Evolutionary conservation across 495 filamentous ascomycete species (phyloP), one percentile per base, ranked within the genome.

Genomic region (Lophium mytilinum): DNA sequence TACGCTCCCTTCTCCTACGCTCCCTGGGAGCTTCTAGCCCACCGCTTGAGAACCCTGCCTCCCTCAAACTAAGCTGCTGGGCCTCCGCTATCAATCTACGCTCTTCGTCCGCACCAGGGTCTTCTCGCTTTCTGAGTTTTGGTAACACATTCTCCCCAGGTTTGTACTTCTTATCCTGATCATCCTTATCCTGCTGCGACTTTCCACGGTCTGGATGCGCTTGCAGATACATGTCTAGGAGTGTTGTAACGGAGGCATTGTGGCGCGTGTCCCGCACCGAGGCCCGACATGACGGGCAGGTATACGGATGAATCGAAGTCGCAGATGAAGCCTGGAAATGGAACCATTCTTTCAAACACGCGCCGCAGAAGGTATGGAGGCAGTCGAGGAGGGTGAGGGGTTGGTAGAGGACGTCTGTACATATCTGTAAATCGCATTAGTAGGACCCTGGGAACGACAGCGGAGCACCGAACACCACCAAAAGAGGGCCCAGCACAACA

Each of bases 361-460:
- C 85, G 55, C 89, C 93, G 75, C 93, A 97, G 74, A 93, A 97
- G 37, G 91, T 95, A 74, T 98, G 93, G 1, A 98, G 83, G 69
- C 93, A 98, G 76, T 97, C 89, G 68, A 98, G 88, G 57, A 96
- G 86, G 34, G 91, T 96, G 57, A 97, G 82, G 17, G 93, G 93
- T 69, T 96, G 88, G 75, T 89, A 95, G 58, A 98, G 87, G 51
- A 97, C 78, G 67, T 98, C 93, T 56, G 91, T 91, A 73, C 93
- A 98, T 62, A 98, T 96, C 92, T 96, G 50, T 19, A 37, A 17
- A 40, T 24, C 12, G 10, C 55, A 57, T 66, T 58, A 69, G 62
- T 52, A 58, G 30, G 48, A 54, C 56, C 61, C 37, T 51, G 33
- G 33, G 15, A 40, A 57, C 46, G 40, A 30, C 33, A 48, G 4